Base-by-base conservation (phyloP, 139 green algal species). In the Trebouxia sp. region DNA sequence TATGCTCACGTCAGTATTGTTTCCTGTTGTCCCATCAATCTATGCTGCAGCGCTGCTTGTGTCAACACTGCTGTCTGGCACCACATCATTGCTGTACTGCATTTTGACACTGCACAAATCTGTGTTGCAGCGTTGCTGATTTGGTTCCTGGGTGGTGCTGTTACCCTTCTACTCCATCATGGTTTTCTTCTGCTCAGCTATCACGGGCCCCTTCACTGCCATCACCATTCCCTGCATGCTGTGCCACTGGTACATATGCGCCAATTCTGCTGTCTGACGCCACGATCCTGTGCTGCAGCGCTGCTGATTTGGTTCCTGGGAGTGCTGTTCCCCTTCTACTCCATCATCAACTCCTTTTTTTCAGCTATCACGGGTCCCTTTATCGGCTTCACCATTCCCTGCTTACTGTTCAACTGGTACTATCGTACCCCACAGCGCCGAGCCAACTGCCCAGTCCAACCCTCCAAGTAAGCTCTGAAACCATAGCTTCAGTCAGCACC, bases 281-380 rank as follows among this genome's bases (percentile, higher is more conserved):
- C 20, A 17, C 4, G 47, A 53, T 17, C 20, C 14, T 53, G 4
- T 5, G 15, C 47, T 53, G 47, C 47, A 53, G 47, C 47, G 15
- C 47, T 53, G 47, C 47, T 53, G 1, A 53, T 53, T 17, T 53
- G 47, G 47, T 53, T 53, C 47, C 15, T 53, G 14, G 47, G 47
- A 14, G 47, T 53, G 47, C 47, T 53, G 47, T 53, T 53, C 47
- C 47, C 47, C 15, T 53, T 53, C 47, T 53, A 53, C 20, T 53
- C 47, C 38, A 78, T 39, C 38, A 78, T 78, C n/a, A 78, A 78
- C 69, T 58, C 39, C 41, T 45, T 78, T 7, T 78, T 78, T 39
- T 42, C 17, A 7, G 69, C 69, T 17, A 35, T 78, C 22, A 48
- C 39, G 5, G 41, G 28, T 0, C 39, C 39, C 69, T 38, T 78